Base-by-base conservation (phyloP, 352 stramenopile genomes). In the Phytophthora pini region DNA sequence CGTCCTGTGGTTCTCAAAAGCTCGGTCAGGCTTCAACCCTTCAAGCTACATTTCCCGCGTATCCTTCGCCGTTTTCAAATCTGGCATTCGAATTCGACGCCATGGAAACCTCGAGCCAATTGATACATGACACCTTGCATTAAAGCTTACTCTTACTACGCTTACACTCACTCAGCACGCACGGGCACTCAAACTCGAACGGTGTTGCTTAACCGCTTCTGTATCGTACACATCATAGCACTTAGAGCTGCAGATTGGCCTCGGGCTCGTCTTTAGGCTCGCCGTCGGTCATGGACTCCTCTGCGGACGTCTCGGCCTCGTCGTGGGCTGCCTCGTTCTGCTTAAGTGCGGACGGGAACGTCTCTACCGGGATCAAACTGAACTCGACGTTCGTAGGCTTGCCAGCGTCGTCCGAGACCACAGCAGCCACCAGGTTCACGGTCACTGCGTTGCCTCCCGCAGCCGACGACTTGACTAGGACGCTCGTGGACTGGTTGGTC, bases 371-470 rank as follows among this genome's bases (percentile, higher is more conserved):
- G 32, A 90, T 81, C 17, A 90, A 17, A 38, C 76, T 88, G 59
- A 88, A 85, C 73, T 90, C 82, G n/a, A 90, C 69, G 58, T 86
- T 82, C 34, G 54, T 76, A 9, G 72, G 49, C 56, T 90, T 87
- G 51, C 77, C 67, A 39, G 54, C 61, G 26, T 85, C 78, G 45
- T 88, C 82, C 22, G 74, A 79, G 32, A 88, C 62, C 17, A 74
- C 69, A 3, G 82, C 82, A 12, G 79, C 82, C 43, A 90, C 77
- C 8, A 90, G 49, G 31, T 72, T 80, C 29, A 82, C 56, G 0
- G 77, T 29, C 50, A 65, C 66, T 5, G 76, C 58, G 15, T 53
- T 51, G 22, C 72, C 72, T 39, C 59, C 67, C 4, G 60, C 67
- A 38, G 45, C 57, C 0, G 63, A 29, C 3, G 65, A 67, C 45